These are phyloP conservation scores for Aspergillus indologenus DNA, from an alignment of 495 filamentous ascomycete genomes.

Conservation along the genomic window DNA sequence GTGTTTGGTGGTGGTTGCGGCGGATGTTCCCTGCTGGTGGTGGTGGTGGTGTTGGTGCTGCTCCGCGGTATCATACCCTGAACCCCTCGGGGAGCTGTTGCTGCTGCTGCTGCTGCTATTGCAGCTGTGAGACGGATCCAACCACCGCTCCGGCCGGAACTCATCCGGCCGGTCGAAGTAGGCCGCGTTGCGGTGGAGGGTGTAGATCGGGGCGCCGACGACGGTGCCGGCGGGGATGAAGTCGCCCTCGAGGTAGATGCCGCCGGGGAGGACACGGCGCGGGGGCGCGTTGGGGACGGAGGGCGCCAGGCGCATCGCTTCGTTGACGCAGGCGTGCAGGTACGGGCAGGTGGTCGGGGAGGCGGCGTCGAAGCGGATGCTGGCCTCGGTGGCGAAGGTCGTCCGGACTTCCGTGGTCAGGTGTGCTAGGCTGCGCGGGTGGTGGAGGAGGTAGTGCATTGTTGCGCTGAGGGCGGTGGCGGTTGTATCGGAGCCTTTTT, in stretches of 20 bases:
- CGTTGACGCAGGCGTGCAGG: constrained; percentile 57
- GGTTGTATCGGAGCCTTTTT: constrained; percentile 60
- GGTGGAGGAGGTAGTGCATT: constrained; percentile 65
- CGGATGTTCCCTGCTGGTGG: too few relatives aligned
- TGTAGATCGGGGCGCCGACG: constrained; percentile 54
- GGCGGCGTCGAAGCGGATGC: constrained; percentile 38
- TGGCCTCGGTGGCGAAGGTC: constrained; percentile 49
- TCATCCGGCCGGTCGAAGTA: constrained; percentile 54
- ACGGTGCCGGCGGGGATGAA: constrained; percentile 52
- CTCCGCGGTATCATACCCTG: background rate
- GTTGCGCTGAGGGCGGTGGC: constrained; percentile 60
- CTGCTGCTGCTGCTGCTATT: too few relatives aligned
- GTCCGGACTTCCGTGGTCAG: constrained; percentile 42
- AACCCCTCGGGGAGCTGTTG: too few relatives aligned
- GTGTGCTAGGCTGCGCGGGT: constrained; percentile 42
- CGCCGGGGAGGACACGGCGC: constrained; percentile 60
- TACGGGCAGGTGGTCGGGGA: constrained; percentile 36
- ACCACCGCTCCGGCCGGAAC: constrained; percentile 57
- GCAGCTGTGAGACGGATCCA: constrained; percentile 27
- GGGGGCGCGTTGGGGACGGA: constrained; percentile 59
- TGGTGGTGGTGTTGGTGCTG: background rate
- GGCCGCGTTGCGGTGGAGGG: constrained; percentile 53
- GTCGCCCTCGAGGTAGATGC: constrained; percentile 55
- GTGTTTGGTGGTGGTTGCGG: background rate
- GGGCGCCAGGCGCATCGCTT: constrained; percentile 69